phyloP scores from a whole-genome alignment of 192 early-diverging fungal genomes.

The Coemansia sp. region DNA sequence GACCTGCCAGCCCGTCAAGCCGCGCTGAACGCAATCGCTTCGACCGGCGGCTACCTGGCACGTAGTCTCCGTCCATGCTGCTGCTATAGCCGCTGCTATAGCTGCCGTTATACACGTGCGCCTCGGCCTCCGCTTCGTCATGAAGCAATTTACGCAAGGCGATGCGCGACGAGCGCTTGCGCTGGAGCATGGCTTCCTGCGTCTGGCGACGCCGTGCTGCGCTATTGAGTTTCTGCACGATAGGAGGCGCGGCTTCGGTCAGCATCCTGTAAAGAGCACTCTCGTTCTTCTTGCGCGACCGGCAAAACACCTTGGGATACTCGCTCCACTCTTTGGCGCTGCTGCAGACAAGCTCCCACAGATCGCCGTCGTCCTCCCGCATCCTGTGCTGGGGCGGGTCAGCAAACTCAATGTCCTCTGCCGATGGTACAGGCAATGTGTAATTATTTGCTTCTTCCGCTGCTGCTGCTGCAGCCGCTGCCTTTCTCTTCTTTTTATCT shows the following conservation, averaged over 20 bases:
- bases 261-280: conserved; percentile 9
- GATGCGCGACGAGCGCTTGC: conserved; percentile 25
- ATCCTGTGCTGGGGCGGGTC: conserved; percentile 27
- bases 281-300: conserved; percentile 12
- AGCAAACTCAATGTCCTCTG: conserved; percentile 10
- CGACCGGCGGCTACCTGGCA: conserved; percentile 8
- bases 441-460: not conserved
- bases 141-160: conserved; percentile 9
- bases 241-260: not conserved
- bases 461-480: not conserved
- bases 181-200: conserved; percentile 7
- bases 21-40: conserved; percentile 14
- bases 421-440: conserved; percentile 2
- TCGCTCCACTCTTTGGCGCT: conserved; percentile 19
- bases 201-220: conserved; percentile 5
- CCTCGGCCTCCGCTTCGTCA: not conserved
- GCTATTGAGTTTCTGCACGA: conserved; percentile 1
- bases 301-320: conserved; percentile 5
- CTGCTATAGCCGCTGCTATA: conserved; percentile 9
- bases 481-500: not conserved
- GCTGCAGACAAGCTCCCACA: conserved; percentile 42
- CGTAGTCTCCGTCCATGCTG: conserved; percentile 6
- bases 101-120: not conserved
- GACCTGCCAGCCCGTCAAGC: not conserved
- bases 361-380: conserved; percentile 32